Conservation (phyloP, 2,329 filamentous ascomycete genomes). For the Alternaria sp. region DNA sequence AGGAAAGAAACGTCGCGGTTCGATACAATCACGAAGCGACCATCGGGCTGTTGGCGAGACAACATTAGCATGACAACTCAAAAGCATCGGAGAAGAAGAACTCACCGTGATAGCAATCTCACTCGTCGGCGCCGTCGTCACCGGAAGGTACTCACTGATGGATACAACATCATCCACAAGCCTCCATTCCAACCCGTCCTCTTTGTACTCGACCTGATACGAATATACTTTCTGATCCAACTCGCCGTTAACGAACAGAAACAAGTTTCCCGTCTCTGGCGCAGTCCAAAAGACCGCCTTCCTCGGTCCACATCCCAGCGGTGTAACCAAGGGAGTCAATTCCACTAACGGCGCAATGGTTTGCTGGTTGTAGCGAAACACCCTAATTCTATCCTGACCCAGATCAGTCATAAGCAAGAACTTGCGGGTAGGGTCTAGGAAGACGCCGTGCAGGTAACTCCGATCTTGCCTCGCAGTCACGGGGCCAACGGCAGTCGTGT, state of each 20-base stretch:
- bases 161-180: constrained; percentile 5
- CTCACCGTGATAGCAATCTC: constrained; percentile 23
- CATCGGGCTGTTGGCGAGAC: background rate
- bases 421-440: constrained; percentile 67
- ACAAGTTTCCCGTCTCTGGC: constrained; percentile 8
- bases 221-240: constrained; percentile 24
- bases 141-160: constrained; percentile 6
- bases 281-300: constrained; percentile 64
- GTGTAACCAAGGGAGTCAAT: constrained; percentile 55
- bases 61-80: background rate
- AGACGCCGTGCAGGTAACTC: constrained; percentile 59
- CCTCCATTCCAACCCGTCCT: constrained; percentile 13
- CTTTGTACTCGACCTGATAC: constrained; percentile 13
- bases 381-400: constrained; percentile 67
- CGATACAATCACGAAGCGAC: constrained; percentile 63
- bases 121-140: constrained; percentile 21
- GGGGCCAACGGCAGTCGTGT: constrained; percentile 9
- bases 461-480: constrained; percentile 45
- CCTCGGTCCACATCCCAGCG: constrained; percentile 67
- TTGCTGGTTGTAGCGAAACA: constrained; percentile 61
- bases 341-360: constrained; percentile 54
- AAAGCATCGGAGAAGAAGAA: background rate
- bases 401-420: constrained; percentile 71
- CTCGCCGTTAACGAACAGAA: constrained; percentile 25
- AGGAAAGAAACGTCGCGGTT: constrained; percentile 69